Evolutionary conservation across 495 filamentous ascomycete species (phyloP).

Genomic region (Trichodelitschia bisporula): DNA sequence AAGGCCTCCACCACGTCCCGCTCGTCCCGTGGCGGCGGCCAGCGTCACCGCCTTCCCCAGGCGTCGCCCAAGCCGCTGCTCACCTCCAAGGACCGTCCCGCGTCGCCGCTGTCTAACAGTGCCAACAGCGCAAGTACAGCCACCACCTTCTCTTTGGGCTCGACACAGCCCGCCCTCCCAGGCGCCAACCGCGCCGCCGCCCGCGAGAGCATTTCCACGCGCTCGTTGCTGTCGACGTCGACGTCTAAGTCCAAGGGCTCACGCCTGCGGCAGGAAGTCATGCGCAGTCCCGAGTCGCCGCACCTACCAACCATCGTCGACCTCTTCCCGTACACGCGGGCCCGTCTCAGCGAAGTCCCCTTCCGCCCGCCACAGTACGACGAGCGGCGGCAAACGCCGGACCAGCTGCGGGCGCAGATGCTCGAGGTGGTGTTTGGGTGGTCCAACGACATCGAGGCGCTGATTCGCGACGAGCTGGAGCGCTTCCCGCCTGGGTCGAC

Average conservation of each 20-base stretch:
- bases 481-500: conserved; percentile 29
- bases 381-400: conserved; percentile 47
- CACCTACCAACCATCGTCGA: conserved; percentile 29
- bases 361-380: conserved; percentile 37
- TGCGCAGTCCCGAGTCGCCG: conserved; percentile 31
- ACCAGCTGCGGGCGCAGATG: conserved; percentile 80
- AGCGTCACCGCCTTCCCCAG: conserved; percentile 35
- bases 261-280: conserved; percentile 58
- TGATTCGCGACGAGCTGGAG: conserved; percentile 65
- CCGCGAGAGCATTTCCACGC: conserved; percentile 34
- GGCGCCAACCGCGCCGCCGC: too few species aligned
- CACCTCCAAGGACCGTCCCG: conserved; percentile 7
- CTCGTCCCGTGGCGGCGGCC: conserved; percentile 18
- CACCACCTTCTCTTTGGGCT: conserved; percentile 35
- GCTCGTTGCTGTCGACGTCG: conserved; percentile 39
- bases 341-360: conserved; percentile 54
- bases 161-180: too few species aligned
- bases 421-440: conserved; percentile 86
- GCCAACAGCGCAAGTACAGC: conserved; percentile 20
- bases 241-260: conserved; percentile 40
- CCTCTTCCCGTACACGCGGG: conserved; percentile 42
- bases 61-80: not conserved
- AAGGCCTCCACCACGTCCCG: conserved; percentile 20
- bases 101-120: conserved; percentile 6
- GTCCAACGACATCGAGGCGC: conserved; percentile 58